Conservation (phyloP, 2,329 filamentous ascomycete species). For the Penicillium sp. region DNA sequence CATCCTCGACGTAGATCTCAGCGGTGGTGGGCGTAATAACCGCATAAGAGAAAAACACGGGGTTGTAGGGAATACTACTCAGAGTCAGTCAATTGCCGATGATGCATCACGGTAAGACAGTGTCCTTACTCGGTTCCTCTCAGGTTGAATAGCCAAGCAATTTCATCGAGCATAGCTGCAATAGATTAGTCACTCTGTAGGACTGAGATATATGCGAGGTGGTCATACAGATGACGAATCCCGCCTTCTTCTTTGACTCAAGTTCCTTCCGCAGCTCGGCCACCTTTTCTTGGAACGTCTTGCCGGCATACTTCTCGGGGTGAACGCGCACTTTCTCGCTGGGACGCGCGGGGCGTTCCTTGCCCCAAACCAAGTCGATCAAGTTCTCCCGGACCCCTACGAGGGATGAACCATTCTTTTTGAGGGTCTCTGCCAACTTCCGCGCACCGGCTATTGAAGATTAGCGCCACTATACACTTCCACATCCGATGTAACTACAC, state of each 20-base stretch:
- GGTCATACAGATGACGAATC: conserved; percentile 72
- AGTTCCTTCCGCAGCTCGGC: conserved; percentile 84
- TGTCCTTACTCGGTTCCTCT: conserved; percentile 71
- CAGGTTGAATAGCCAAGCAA: conserved; percentile 98
- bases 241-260: conserved; percentile 81
- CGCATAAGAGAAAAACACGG: conserved; percentile 97
- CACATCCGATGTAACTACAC: conserved; percentile 15
- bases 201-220: not conserved
- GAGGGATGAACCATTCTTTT: conserved; percentile 75
- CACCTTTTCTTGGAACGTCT: conserved; percentile 77
- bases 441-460: conserved; percentile 55
- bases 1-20: conserved; percentile 78
- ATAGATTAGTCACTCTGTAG: conserved; percentile 12
- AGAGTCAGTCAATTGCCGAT: conserved; percentile 1
- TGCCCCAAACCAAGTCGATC: conserved; percentile 85
- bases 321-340: conserved; percentile 73
- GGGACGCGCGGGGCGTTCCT: conserved; percentile 69
- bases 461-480: conserved; percentile 9
- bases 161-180: conserved; percentile 81
- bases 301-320: conserved; percentile 71
- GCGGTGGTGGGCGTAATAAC: conserved; percentile 73
- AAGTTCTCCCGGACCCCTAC: conserved; percentile 76
- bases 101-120: not conserved
- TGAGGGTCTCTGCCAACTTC: conserved; percentile 82
- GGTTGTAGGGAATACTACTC: conserved; percentile 82